Evolutionary conservation across 208 protist genomes (phyloP).

Genomic region (Wallacemonas sp.): DNA sequence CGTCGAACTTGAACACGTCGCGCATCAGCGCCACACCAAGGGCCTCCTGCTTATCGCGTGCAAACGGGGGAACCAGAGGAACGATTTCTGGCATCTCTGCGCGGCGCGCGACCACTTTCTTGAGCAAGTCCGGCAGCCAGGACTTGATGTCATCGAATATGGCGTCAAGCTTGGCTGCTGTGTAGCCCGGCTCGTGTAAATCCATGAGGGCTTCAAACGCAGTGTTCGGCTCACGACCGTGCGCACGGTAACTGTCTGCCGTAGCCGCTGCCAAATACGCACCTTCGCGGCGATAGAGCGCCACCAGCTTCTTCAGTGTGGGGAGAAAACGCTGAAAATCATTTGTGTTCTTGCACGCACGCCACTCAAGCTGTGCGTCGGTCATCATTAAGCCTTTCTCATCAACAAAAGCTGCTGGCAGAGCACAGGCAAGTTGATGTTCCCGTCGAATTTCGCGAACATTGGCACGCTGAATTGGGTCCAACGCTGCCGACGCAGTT

Average conservation of each 20-base stretch:
- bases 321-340: conserved; percentile 46
- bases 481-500: conserved; percentile 14
- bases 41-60: conserved; percentile 34
- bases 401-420: conserved; percentile 40
- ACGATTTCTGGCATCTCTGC: conserved; percentile 12
- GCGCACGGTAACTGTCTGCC: conserved; percentile 2
- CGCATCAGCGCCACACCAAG: conserved; percentile 38
- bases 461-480: conserved; percentile 40
- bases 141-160: conserved; percentile 60
- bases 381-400: conserved; percentile 32
- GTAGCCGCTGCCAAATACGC: conserved; percentile 18
- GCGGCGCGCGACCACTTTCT: conserved; percentile 42
- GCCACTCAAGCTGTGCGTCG: conserved; percentile 32
- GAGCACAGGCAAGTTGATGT: conserved; percentile 21
- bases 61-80: conserved; percentile 22
- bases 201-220: conserved; percentile 65
- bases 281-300: conserved; percentile 40
- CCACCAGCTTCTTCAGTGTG: conserved; percentile 44
- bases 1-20: conserved; percentile 63
- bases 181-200: conserved; percentile 66
- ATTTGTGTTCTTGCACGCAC: conserved; percentile 38
- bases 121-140: conserved; percentile 61
- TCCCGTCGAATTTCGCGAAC: conserved; percentile 46
- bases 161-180: conserved; percentile 37
- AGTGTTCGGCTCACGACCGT: conserved; percentile 19